Conservation (phyloP, 2,329 filamentous ascomycete species). For the Talaromyces piceae region DNA sequence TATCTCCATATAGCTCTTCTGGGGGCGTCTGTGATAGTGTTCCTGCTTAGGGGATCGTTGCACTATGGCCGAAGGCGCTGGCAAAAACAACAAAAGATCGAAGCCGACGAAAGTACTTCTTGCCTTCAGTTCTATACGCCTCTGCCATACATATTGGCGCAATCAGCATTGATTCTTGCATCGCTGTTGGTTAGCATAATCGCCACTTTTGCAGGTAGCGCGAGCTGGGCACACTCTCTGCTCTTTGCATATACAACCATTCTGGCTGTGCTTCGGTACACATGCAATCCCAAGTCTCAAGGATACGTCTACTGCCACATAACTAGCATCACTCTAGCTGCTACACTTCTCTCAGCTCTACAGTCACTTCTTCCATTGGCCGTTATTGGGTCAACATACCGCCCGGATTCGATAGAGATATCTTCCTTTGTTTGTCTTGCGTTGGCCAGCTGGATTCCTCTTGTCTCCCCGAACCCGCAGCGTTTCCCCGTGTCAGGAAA, state of each 20-base stretch:
- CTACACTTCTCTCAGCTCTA: constrained; percentile 16
- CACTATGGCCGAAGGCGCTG: constrained; percentile 9
- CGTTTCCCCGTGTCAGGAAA: constrained; percentile 12
- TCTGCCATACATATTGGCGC: constrained; percentile 6
- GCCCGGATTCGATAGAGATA: constrained; percentile 14
- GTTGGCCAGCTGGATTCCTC: constrained; percentile 13
- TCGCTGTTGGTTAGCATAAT: constrained; percentile 5
- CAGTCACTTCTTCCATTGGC: constrained; percentile 18
- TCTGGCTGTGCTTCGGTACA: constrained; percentile 16
- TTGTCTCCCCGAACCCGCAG: constrained; percentile 16
- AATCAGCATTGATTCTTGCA: constrained; percentile 4
- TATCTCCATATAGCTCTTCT: constrained; percentile 18
- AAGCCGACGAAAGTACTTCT: constrained; percentile 5
- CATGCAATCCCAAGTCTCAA: constrained; percentile 11
- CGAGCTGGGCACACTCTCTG: constrained; percentile 13
- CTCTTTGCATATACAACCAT: constrained; percentile 19
- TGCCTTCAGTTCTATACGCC: constrained; percentile 8
- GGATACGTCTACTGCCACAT: constrained; percentile 18
- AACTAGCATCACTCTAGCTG: constrained; percentile 15
- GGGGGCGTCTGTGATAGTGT: constrained; percentile 12
- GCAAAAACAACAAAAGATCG: background rate
- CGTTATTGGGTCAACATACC: constrained; percentile 18
- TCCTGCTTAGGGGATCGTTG: constrained; percentile 12
- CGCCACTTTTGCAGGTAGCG: background rate
- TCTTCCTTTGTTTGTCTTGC: constrained; percentile 15